These are phyloP conservation scores for Myxozyma melibiosi DNA, from an alignment of 805 yeast species.

Conservation along the genomic window DNA sequence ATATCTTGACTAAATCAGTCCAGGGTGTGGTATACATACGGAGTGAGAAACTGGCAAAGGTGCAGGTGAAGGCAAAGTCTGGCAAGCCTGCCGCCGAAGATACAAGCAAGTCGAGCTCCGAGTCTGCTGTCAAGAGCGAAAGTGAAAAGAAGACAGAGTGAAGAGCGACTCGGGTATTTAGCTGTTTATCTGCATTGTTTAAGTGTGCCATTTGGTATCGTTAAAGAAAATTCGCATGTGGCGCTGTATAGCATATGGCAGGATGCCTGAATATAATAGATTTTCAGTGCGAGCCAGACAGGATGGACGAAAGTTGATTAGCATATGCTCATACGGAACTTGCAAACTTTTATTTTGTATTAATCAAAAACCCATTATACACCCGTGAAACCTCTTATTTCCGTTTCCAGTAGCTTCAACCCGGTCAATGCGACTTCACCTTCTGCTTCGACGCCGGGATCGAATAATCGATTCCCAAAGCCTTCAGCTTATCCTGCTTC, in stretches of 20 bases:
- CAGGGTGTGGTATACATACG: not conserved
- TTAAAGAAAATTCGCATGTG: too few species aligned
- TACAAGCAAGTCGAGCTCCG: not conserved
- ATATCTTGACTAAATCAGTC: not conserved
- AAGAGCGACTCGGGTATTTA: too few species aligned
- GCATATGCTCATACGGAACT: too few species aligned
- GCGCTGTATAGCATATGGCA: too few species aligned
- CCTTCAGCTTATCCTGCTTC: conserved; percentile 54
- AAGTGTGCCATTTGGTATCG: too few species aligned
- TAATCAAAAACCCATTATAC: too few species aligned
- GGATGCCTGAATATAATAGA: too few species aligned
- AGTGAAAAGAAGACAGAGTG: conserved; percentile 1
- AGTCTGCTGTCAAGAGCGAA: not conserved
- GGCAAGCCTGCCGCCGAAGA: not conserved
- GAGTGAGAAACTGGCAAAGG: not conserved
- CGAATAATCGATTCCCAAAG: conserved; percentile 59
- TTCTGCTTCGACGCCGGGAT: conserved; percentile 17
- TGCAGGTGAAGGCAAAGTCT: not conserved
- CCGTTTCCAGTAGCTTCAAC: too few species aligned
- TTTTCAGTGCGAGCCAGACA: too few species aligned
- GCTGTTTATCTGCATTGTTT: too few species aligned
- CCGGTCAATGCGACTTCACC: conserved; percentile 8
- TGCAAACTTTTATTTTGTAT: not conserved
- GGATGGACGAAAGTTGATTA: too few species aligned
- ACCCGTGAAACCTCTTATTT: too few species aligned